These are phyloP conservation scores for Gaeumannomyces tritici DNA, from an alignment of 2,329 filamentous ascomycete genomes.

Conservation along the genomic window DNA sequence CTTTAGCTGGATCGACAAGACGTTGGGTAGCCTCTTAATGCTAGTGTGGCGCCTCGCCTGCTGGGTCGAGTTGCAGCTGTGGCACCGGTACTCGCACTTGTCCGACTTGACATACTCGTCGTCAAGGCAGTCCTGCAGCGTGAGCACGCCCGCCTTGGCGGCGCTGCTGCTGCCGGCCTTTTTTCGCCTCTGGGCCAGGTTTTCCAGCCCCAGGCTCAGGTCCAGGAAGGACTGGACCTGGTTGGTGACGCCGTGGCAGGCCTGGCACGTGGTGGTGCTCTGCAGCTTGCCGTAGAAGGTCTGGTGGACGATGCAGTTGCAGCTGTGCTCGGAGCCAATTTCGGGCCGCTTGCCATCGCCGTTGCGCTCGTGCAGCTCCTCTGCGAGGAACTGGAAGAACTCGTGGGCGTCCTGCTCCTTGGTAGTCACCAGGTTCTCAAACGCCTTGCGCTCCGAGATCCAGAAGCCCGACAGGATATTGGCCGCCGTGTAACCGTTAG, in stretches of 20 bases:
- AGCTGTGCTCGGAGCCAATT: slow-evolving; percentile 52
- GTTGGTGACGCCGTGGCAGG: slow-evolving; percentile 73
- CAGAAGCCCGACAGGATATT: slow-evolving; percentile 84
- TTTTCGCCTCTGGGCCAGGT: slow-evolving; percentile 52
- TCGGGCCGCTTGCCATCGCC: slow-evolving; percentile 57
- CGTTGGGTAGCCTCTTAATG: slow-evolving; percentile 77
- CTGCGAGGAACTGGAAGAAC: slow-evolving; percentile 91
- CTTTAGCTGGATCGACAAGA: slow-evolving; percentile 88
- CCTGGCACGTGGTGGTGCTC: slow-evolving; percentile 83
- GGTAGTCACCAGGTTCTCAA: slow-evolving; percentile 73
- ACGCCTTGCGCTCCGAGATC: slow-evolving; percentile 68
- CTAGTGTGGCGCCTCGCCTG: slow-evolving; percentile 77
- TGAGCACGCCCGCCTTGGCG: slow-evolving; percentile 25
- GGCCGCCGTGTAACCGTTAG: slow-evolving; percentile 82
- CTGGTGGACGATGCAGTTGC: slow-evolving; percentile 87
- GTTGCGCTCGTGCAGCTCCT: slow-evolving; percentile 80
- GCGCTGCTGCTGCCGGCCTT: neutral
- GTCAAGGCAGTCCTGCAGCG: slow-evolving; percentile 65
- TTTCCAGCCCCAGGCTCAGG: slow-evolving; percentile 78
- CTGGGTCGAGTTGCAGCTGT: slow-evolving; percentile 66
- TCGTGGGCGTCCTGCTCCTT: slow-evolving; percentile 96
- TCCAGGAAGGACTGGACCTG: slow-evolving; percentile 86
- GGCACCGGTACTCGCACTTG: slow-evolving; percentile 82
- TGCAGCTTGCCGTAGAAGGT: slow-evolving; percentile 90
- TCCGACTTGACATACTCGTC: slow-evolving; percentile 81